Evolutionary conservation across 2,329 filamentous ascomycete genomes (phyloP).

Genomic region (Pseudopyricularia javanii): DNA sequence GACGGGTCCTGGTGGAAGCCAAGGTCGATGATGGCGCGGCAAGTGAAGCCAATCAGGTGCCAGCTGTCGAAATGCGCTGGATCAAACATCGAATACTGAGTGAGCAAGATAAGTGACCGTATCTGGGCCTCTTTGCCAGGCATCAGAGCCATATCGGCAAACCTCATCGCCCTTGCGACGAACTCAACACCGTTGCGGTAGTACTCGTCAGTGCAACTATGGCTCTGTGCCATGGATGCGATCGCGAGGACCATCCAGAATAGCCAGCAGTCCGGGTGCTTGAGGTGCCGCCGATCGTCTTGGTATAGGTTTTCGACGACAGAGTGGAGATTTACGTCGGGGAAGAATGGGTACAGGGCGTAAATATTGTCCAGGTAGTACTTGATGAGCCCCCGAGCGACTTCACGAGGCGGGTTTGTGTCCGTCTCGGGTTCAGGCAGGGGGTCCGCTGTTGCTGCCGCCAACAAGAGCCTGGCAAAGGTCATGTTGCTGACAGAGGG

Average conservation of each 20-base stretch:
- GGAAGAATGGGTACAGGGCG: conserved; percentile 69
- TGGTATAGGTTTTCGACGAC: conserved; percentile 76
- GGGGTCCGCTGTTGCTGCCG: conserved; percentile 64
- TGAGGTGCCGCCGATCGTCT: conserved; percentile 39
- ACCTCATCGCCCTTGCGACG: conserved; percentile 53
- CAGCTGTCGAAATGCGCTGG: conserved; percentile 87
- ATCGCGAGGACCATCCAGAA: conserved; percentile 86
- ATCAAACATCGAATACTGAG: conserved; percentile 82
- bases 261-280: conserved; percentile 68
- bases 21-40: conserved; percentile 75
- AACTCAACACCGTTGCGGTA: conserved; percentile 44
- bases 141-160: conserved; percentile 71
- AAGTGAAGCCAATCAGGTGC: conserved; percentile 85
- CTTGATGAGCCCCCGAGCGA: conserved; percentile 58
- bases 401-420: conserved; percentile 58
- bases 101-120: conserved; percentile 74
- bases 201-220: conserved; percentile 52
- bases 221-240: conserved; percentile 61
- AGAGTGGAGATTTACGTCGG: conserved; percentile 64
- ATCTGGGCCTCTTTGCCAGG: conserved; percentile 79
- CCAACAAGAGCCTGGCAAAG: conserved; percentile 77
- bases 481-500: conserved; percentile 81
- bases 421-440: conserved; percentile 43
- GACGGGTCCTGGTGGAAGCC: conserved; percentile 89
- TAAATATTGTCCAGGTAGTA: conserved; percentile 79